Conservation (phyloP, 1,139 yeast genomes). For the Pichia sp. region DNA sequence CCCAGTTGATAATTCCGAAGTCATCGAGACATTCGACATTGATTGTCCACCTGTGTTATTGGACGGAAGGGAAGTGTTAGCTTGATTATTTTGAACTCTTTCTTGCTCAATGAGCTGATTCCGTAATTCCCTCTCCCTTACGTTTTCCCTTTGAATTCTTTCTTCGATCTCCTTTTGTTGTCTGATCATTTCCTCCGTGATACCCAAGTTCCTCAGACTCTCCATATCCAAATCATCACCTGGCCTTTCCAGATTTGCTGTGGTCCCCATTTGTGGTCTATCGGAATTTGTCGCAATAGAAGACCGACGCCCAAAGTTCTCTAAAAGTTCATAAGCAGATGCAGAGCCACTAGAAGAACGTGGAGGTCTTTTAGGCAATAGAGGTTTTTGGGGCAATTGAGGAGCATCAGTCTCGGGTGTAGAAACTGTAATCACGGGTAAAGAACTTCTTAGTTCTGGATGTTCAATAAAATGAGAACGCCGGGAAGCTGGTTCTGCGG, state of each 20-base stretch:
- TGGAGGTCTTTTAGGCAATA: slow-evolving; percentile 8
- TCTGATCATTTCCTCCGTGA: slow-evolving; percentile 13
- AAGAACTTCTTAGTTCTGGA: background rate
- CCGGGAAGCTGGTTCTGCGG: background rate
- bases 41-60: background rate
- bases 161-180: slow-evolving; percentile 15
- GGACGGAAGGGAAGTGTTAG: background rate
- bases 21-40: background rate
- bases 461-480: background rate
- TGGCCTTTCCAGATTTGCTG: background rate
- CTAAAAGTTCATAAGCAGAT: slow-evolving; percentile 11
- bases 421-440: slow-evolving; percentile 5
- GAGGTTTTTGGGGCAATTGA: slow-evolving; percentile 15
- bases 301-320: slow-evolving; percentile 8
- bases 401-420: slow-evolving; percentile 3
- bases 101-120: background rate
- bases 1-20: slow-evolving; percentile 1
- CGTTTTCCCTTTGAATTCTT: slow-evolving; percentile 7
- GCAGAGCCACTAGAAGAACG: background rate
- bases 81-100: background rate
- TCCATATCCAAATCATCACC: slow-evolving; percentile 7
- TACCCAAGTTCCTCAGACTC: slow-evolving; percentile 9
- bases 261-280: background rate
- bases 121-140: background rate
- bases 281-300: background rate